These are phyloP conservation scores for Aspergillus oerlinghausenensis DNA, from an alignment of 2,329 filamentous ascomycete species.

Conservation along the genomic window DNA sequence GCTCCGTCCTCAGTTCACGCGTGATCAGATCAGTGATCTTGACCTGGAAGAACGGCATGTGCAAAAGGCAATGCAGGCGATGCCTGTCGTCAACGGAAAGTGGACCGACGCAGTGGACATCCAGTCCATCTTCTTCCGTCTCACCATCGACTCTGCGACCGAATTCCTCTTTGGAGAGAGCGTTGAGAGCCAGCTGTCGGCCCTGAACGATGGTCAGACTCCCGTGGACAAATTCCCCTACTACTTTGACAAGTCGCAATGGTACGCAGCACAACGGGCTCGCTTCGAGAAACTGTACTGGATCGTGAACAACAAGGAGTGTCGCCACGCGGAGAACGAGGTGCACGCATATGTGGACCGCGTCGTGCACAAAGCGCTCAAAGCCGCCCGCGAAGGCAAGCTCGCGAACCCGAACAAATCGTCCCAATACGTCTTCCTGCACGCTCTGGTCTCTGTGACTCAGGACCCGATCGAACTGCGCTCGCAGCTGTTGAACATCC, in stretches of 20 bases:
- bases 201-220: conserved; percentile 43
- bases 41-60: conserved; percentile 77
- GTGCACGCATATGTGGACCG: conserved; percentile 20
- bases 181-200: conserved; percentile 52
- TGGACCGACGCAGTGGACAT: conserved; percentile 59
- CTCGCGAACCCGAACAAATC: conserved; percentile 25
- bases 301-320: conserved; percentile 18
- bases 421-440: conserved; percentile 46
- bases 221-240: conserved; percentile 42
- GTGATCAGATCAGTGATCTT: conserved; percentile 76
- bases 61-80: conserved; percentile 64
- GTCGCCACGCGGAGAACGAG: conserved; percentile 3
- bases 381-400: conserved; percentile 22
- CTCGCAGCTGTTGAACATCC: conserved; percentile 48
- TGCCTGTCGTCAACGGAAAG: conserved; percentile 53
- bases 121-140: conserved; percentile 74
- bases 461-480: conserved; percentile 46
- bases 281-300: conserved; percentile 20
- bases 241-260: conserved; percentile 34
- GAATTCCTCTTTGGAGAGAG: conserved; percentile 80
- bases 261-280: conserved; percentile 22
- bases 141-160: conserved; percentile 78
- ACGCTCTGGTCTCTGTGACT: conserved; percentile 45
- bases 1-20: conserved; percentile 80
- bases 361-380: conserved; percentile 9